A percentile compares a stretch with the other conserved stretches of the same genome.
Evolutionary conservation across 257 asterid genomes (phyloP).

Genomic region (Avicennia marina): DNA sequence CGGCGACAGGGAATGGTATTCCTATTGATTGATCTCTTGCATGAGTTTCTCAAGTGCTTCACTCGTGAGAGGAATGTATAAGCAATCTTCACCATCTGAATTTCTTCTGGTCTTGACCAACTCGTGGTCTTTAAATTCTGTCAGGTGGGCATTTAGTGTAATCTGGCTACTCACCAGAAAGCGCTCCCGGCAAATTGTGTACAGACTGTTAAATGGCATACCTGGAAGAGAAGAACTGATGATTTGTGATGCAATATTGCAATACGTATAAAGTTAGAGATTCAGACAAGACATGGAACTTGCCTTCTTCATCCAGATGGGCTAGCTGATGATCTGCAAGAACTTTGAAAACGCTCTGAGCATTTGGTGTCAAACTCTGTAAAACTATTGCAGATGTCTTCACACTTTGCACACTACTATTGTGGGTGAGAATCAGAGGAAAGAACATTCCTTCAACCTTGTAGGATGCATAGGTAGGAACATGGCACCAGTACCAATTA

Average conservation of each 20-base stretch:
- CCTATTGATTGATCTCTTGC: constrained; percentile 53
- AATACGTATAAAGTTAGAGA: not conserved
- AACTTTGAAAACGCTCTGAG: constrained; percentile 78
- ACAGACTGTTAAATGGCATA: constrained; percentile 68
- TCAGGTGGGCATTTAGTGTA: constrained; percentile 83
- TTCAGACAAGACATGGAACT: constrained; percentile 22
- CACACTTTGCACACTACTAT: constrained; percentile 66
- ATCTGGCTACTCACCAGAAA: constrained; percentile 88
- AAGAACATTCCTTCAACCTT: constrained; percentile 75
- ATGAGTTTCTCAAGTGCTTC: constrained; percentile 80
- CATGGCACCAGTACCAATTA: constrained; percentile 97
- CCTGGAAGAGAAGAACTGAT: constrained; percentile 35
- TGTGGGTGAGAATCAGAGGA: constrained; percentile 80
- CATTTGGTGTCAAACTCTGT: constrained; percentile 93
- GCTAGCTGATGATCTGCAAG: constrained; percentile 77
- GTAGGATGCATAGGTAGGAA: constrained; percentile 88
- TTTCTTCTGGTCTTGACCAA: constrained; percentile 74
- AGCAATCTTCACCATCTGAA: constrained; percentile 81
- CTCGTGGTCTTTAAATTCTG: constrained; percentile 95
- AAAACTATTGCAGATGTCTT: constrained; percentile 88
- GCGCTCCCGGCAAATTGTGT: constrained; percentile 74
- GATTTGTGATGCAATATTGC: constrained; percentile 9
- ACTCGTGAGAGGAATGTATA: constrained; percentile 64
- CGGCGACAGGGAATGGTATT: not conserved
- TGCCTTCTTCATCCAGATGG: constrained; percentile 85